phyloP scores from a whole-genome alignment of 2,329 filamentous ascomycete genomes.

The Ascochyta pisi region DNA sequence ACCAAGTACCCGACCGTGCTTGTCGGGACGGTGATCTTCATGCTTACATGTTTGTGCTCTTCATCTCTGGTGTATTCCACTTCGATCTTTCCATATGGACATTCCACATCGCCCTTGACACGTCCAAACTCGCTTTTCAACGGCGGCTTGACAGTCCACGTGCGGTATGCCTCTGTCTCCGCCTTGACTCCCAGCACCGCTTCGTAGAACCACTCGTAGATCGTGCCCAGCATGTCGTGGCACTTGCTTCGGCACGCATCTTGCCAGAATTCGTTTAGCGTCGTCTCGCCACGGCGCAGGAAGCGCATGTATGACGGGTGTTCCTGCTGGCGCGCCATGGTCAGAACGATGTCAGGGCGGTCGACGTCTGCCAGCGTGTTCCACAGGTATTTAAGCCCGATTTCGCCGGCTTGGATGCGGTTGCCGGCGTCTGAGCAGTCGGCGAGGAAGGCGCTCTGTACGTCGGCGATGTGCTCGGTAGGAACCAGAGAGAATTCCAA shows the following conservation, averaged over 20 bases:
- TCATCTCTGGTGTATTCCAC: constrained; percentile 27
- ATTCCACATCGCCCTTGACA: constrained; percentile 50
- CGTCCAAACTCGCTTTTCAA: constrained; percentile 51
- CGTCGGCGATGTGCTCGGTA: constrained; percentile 26
- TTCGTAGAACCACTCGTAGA: constrained; percentile 59
- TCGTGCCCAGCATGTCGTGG: constrained; percentile 58
- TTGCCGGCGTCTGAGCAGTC: constrained; percentile 31
- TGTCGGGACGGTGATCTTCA: constrained; percentile 34
- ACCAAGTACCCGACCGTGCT: constrained; percentile 27
- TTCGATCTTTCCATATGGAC: constrained; percentile 49
- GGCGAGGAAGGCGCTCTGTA: constrained; percentile 40
- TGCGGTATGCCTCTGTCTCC: constrained; percentile 49
- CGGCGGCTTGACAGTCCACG: constrained; percentile 51
- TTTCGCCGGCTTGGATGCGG: constrained; percentile 52
- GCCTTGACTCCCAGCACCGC: constrained; percentile 51
- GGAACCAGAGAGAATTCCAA: constrained; percentile 47
- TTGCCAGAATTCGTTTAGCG: constrained; percentile 55
- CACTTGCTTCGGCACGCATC: constrained; percentile 54
- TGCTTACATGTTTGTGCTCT: background rate
- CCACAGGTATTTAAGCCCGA: constrained; percentile 53
- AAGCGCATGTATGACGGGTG: constrained; percentile 60
- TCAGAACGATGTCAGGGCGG: constrained; percentile 47
- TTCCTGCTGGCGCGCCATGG: constrained; percentile 57
- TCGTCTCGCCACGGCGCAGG: constrained; percentile 54
- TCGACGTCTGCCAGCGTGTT: constrained; percentile 52